phyloP scores from a whole-genome alignment of 176 grass and related monocot genomes.

The Metroxylon sagu region DNA sequence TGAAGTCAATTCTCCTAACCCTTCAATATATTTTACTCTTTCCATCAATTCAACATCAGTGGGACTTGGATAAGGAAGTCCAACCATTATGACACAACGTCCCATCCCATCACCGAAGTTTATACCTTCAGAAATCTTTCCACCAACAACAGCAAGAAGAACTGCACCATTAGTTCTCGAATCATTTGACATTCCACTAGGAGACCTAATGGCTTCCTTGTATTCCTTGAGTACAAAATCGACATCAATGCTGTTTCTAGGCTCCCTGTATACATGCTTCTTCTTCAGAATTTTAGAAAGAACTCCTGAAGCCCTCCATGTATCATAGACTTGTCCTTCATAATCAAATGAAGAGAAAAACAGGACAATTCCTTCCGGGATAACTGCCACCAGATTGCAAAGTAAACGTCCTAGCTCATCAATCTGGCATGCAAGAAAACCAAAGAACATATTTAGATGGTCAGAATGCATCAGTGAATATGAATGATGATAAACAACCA shows the following conservation, averaged over 20 bases:
- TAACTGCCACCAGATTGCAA: conserved; percentile 63
- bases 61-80: conserved; percentile 91
- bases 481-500: too few relatives aligned
- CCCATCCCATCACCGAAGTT: conserved; percentile 93
- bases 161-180: conserved; percentile 55
- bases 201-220: conserved; percentile 54
- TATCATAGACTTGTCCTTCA: conserved; percentile 63
- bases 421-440: conserved; percentile 44
- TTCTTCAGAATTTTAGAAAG: conserved; percentile 76
- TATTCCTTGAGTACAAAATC: conserved; percentile 68
- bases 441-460: not conserved
- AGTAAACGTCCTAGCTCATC: conserved; percentile 81
- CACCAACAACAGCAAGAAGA: conserved; percentile 85
- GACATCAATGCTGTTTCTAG: conserved; percentile 62
- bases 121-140: conserved; percentile 95
- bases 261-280: conserved; percentile 79
- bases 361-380: conserved; percentile 78
- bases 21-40: conserved; percentile 85
- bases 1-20: conserved; percentile 24
- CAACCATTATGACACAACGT: conserved; percentile 91
- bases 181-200: conserved; percentile 22
- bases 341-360: conserved; percentile 93
- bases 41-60: conserved; percentile 75
- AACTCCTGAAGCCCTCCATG: conserved; percentile 58
- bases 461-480: too few relatives aligned